These are phyloP conservation scores for Asterophora parasitica DNA, from an alignment of 768 basidiomycete genomes.

Conservation along the genomic window DNA sequence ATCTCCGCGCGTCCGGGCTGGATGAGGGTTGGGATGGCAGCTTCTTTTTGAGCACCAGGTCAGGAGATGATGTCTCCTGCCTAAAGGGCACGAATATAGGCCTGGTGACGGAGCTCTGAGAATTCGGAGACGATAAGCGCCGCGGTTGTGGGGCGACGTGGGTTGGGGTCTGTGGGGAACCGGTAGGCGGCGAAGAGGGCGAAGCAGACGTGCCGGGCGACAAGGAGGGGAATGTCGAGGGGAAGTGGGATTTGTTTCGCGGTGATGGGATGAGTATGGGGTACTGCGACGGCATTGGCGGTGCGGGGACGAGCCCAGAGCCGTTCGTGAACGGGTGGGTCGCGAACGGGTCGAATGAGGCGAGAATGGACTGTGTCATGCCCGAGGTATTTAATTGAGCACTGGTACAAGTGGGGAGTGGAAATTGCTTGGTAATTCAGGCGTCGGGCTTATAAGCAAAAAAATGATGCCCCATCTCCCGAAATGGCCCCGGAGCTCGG, in stretches of 20 bases:
- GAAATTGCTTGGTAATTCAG: neutral
- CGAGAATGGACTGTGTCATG: constrained; percentile 32
- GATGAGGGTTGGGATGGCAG: constrained; percentile 10
- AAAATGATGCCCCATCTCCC: constrained; percentile 9
- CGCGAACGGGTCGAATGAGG: constrained; percentile 54
- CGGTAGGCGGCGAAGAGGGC: constrained; percentile 12
- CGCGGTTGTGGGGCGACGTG: constrained; percentile 25
- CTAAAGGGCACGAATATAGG: constrained; percentile 52
- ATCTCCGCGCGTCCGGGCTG: constrained; percentile 9
- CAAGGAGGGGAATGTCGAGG: constrained; percentile 11
- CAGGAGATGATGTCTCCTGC: constrained; percentile 50
- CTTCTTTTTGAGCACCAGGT: constrained; percentile 42
- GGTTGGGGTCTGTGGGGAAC: constrained; percentile 14
- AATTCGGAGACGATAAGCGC: constrained; percentile 11
- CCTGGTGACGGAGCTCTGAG: constrained; percentile 16
- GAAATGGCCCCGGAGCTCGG: constrained; percentile 12
- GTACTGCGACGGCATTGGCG: constrained; percentile 45
- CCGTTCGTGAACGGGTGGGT: constrained; percentile 55
- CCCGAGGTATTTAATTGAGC: neutral
- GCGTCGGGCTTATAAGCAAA: constrained; percentile 7
- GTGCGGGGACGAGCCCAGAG: constrained; percentile 34
- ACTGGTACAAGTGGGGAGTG: constrained; percentile 5
- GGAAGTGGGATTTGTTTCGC: constrained; percentile 19
- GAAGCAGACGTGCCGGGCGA: constrained; percentile 19
- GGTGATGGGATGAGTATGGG: constrained; percentile 36